Conservation (phyloP, 2,329 filamentous ascomycete species). For the Sarocladiaceae sp. region DNA sequence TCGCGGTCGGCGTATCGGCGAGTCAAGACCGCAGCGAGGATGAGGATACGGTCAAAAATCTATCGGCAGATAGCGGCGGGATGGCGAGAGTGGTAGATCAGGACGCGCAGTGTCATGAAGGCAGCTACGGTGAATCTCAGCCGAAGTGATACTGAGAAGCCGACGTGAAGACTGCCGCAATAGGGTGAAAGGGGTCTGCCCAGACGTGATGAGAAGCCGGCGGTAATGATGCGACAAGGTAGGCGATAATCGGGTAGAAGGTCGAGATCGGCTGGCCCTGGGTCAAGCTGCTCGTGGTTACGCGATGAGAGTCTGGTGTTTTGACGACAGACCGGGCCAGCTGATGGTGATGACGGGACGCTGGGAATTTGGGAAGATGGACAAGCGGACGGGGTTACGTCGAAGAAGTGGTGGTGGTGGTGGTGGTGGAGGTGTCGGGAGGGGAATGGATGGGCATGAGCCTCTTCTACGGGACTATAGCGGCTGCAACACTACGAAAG, state of each 20-base stretch:
- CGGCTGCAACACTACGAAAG: no score
- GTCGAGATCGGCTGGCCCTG: no score
- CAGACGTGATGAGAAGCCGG: conserved; percentile 4
- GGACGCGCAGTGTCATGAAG: conserved; percentile 2
- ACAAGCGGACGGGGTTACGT: conserved; percentile 8
- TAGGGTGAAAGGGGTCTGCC: no score
- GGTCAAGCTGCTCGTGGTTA: no score
- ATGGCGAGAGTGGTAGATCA: background rate
- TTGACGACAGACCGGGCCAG: background rate
- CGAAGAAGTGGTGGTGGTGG: background rate
- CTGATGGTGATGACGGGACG: background rate
- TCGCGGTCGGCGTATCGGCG: conserved; percentile 12
- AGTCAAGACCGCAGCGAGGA: background rate
- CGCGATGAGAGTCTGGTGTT: no score
- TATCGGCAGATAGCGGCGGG: background rate
- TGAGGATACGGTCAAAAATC: background rate
- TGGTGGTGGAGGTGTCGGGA: background rate
- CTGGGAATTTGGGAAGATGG: background rate
- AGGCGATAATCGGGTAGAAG: background rate
- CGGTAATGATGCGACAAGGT: conserved; percentile 2
- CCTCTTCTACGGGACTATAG: no score
- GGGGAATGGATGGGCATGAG: background rate
- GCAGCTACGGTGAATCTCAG: conserved; percentile 1
- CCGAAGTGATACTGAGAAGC: background rate
- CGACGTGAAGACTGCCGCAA: no score